Percentiles rank a stretch among this genome's conserved stretches.
phyloP scores from a whole-genome alignment of 768 basidiomycete genomes.

The Multifurca ochricompacta region DNA sequence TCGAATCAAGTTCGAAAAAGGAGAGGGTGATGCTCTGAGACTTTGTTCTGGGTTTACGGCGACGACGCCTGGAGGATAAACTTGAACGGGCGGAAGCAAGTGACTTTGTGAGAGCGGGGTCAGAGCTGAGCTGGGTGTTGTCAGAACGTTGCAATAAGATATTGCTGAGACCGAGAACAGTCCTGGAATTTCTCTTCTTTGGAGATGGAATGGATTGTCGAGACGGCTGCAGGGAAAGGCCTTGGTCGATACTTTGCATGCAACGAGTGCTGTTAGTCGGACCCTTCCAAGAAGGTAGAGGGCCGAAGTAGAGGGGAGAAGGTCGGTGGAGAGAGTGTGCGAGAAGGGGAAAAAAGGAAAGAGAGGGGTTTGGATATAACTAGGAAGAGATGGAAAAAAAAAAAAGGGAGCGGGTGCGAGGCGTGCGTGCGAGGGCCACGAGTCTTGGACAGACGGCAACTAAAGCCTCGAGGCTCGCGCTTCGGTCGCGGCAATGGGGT shows the following conservation, averaged over 20 bases:
- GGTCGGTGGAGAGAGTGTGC: constrained; percentile 22
- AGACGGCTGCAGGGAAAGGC: constrained; percentile 28
- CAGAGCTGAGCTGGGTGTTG: constrained; percentile 24
- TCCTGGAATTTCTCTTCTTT: constrained; percentile 37
- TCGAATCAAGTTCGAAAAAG: constrained; percentile 35
- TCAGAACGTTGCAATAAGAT: constrained; percentile 27
- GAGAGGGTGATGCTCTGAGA: constrained; percentile 35
- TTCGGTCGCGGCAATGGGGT: constrained; percentile 18
- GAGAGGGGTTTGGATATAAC: constrained; percentile 17
- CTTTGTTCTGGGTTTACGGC: constrained; percentile 31
- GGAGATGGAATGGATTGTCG: constrained; percentile 24
- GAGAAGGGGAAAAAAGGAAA: constrained; percentile 22
- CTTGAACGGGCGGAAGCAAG: constrained; percentile 33
- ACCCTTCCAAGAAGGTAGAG: constrained; percentile 25
- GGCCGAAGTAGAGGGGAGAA: constrained; percentile 24
- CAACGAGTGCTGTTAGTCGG: constrained; percentile 27
- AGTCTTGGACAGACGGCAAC: constrained; percentile 26
- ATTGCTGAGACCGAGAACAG: constrained; percentile 39
- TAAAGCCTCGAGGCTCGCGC: constrained; percentile 18
- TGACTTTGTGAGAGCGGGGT: constrained; percentile 25
- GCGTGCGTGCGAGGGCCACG: constrained; percentile 32
- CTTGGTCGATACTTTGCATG: constrained; percentile 36
- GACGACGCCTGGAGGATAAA: constrained; percentile 31
- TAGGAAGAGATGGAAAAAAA: constrained; percentile 20
- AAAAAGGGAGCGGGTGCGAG: constrained; percentile 24